Evolutionary conservation across 257 asterid genomes (phyloP), one percentile per base, ranked within the genome.

Genomic region (Ocimum tenuiflorum): DNA sequence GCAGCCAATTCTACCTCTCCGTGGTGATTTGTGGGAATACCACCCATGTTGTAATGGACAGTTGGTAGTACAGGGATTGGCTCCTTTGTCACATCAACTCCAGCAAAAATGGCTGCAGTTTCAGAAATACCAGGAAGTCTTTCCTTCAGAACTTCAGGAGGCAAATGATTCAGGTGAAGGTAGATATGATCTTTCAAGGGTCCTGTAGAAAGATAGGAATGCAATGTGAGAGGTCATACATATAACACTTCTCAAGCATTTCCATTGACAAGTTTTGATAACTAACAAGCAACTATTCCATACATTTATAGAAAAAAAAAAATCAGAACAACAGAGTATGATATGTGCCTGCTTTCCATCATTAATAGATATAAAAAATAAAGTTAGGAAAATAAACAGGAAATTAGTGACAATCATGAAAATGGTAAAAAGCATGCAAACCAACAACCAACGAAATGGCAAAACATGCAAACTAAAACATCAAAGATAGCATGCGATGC

Each of bases 71-170:
- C 99, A 60, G 99, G 99, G 73, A 92, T 89, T 60, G 99, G 97
- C 77, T 92, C 97, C 79, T 87, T 86, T 20, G 99, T 92, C 46
- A 92, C 97, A 82, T 92, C 97, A 65, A 92, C 99, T 68, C 99
- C 99, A 60, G 99, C 96, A 55, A 89, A 92, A 68, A 92, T 92
- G 38, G 97, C 97, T 23, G 97, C 99, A 19, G 99, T 92, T 82
- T 92, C 99, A 48, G 99, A 89, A 63, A 92, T 92, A 73, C 96
- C 99, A 1, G 99, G 99, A 77, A 92, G 99, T 70, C 99, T 89
- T 75, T 92, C 99, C 83, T 87, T 82, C 7, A 92, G 95, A 51
- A 92, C 99, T 81, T 92, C 97, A 1, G 99, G 99, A 66, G 97
- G 97, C 60, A 92, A 82, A 82, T 92, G 99, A 85, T 92, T 87